Evolutionary conservation across 2,329 filamentous ascomycete genomes (phyloP).

Genomic region (Hirsutella rhossiliensis): DNA sequence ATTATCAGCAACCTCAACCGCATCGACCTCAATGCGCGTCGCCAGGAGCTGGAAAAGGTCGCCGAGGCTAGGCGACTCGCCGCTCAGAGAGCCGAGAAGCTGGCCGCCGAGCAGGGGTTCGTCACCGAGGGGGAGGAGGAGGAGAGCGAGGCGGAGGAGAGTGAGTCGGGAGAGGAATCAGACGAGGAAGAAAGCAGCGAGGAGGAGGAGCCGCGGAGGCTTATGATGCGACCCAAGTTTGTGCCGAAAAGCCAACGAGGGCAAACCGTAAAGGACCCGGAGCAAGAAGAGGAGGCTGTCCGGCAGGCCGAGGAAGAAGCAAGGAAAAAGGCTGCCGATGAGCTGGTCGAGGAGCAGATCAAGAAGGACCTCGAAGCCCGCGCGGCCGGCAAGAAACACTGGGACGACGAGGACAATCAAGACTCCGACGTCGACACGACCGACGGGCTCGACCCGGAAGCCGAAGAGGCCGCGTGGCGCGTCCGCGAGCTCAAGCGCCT

Average conservation of each 20-base stretch:
- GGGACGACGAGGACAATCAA: conserved; percentile 67
- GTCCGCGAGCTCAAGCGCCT: conserved; percentile 82
- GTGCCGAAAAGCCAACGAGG: conserved; percentile 46
- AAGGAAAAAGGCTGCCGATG: conserved; percentile 59
- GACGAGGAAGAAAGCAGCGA: conserved; percentile 35
- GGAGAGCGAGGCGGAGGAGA: conserved; percentile 22
- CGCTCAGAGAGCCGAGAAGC: conserved; percentile 35
- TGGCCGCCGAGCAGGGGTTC: conserved; percentile 49
- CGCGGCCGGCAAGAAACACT: conserved; percentile 67
- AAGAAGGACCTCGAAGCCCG: conserved; percentile 67
- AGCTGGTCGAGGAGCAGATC: conserved; percentile 78
- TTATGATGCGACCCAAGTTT: conserved; percentile 54
- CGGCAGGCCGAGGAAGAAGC: conserved; percentile 43
- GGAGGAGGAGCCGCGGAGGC: conserved; percentile 40
- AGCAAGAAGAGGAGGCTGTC: conserved; percentile 21
- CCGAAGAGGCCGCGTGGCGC: conserved; percentile 87
- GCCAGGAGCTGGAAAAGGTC: conserved; percentile 28
- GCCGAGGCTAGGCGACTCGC: conserved; percentile 34
- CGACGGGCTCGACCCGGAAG: conserved; percentile 75
- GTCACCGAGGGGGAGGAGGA: conserved; percentile 43
- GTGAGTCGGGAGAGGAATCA: conserved; percentile 24
- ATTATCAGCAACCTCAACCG: conserved; percentile 42
- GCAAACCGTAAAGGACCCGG: conserved; percentile 14
- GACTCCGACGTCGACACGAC: conserved; percentile 76
- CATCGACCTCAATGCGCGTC: conserved; percentile 37